Percentiles rank a stretch among this genome's conserved stretches.
Evolutionary conservation across 495 filamentous ascomycete genomes (phyloP).

Genomic region (Daldinia concentrica): DNA sequence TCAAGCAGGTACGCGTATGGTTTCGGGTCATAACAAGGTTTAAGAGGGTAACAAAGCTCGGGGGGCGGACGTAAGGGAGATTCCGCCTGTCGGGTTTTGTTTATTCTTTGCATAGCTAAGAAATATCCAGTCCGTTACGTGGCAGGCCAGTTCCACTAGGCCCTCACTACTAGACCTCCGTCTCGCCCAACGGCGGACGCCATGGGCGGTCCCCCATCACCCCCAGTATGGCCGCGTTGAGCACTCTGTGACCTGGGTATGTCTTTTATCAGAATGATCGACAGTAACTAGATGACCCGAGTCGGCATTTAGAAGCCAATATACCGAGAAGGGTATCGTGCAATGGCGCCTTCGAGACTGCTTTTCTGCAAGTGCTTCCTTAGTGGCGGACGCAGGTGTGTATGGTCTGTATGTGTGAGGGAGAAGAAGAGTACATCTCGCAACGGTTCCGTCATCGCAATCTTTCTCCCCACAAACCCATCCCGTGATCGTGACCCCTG

Average conservation of each 20-base stretch:
- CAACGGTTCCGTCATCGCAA: conserved; percentile 23
- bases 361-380: conserved; percentile 14
- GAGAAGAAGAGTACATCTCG: conserved; percentile 7
- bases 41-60: conserved; percentile 20
- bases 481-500: conserved; percentile 26
- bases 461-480: conserved; percentile 7
- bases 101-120: conserved; percentile 22
- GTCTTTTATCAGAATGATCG: conserved; percentile 31
- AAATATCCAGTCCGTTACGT: conserved; percentile 17
- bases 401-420: background rate
- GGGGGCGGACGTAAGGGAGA: conserved; percentile 34
- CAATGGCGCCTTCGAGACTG: conserved; percentile 16
- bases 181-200: conserved; percentile 31
- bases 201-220: conserved; percentile 18
- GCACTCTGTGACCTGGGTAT: background rate
- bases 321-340: conserved; percentile 16
- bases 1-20: conserved; percentile 31
- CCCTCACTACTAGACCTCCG: conserved; percentile 13
- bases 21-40: conserved; percentile 30
- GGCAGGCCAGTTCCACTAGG: conserved; percentile 11
- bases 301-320: conserved; percentile 32
- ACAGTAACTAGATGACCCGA: conserved; percentile 19
- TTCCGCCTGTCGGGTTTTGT: conserved; percentile 21
- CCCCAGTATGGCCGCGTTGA: conserved; percentile 13
- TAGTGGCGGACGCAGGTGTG: conserved; percentile 21